Base-by-base conservation (phyloP, 148 eudicot genomes). In the Diospyros lotus region DNA sequence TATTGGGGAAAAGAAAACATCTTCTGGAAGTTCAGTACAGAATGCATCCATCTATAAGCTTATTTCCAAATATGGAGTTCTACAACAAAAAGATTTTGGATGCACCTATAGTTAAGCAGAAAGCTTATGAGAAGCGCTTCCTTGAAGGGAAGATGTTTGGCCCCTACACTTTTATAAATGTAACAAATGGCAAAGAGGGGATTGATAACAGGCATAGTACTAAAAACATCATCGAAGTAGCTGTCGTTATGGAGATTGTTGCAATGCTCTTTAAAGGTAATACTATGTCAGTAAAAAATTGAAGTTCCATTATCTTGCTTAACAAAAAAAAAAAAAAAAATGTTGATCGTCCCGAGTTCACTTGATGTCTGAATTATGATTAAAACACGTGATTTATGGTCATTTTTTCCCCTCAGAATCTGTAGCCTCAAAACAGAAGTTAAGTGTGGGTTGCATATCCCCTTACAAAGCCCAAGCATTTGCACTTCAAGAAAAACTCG, bases 1-100 rank as follows among this genome's bases (percentile, higher is more conserved):
- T 45, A 17, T 61, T 85, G 52, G 78, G 79, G 41, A 62, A 71
- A n/a, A 64, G 40, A 68, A 85, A 75, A 43, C 83, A 87, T 68
- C 84, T 87, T 72, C 90, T 85, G 8, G 61, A 81, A 38, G 69
- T 83, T 38, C 90, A 87, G 63, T 87, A 87, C 41, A 83, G 90
- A 54, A 87, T 87, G 88, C 88, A 87, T 80, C 90, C 90, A 7
- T 64, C 80, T 10, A 87, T 87, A 81, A 83, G 90, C 77, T 79
- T 78, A 60, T 87, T 87, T 71, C 90, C 90, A 39, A 87, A 85
- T 66, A 54, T 1, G 64, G 85, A 81, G 55, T 87, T 85, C 79
- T 87, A 87, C 46, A 50, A 73, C 8, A 73, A 74, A 15, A 68
- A 52, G 71, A 83, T 87, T 10, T 5, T 40, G 52, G 85, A 87